phyloP scores from a whole-genome alignment of 495 filamentous ascomycete genomes.

The Parmelia sp. region DNA sequence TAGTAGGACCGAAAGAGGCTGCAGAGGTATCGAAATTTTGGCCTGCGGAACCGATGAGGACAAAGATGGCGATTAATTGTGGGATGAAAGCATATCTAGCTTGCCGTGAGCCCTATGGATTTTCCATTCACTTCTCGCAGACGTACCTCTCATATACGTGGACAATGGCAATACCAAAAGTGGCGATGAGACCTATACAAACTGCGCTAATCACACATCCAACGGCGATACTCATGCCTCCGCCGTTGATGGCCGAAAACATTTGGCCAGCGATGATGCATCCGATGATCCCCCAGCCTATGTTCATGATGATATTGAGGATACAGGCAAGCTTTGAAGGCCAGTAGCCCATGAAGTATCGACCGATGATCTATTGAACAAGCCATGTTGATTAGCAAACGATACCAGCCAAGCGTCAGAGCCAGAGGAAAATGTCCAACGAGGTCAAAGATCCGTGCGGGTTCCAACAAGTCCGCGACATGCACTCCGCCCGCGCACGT shows the following conservation, averaged over 20 bases:
- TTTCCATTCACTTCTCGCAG: background rate
- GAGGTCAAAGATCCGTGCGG: too few species aligned
- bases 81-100: slow-evolving; percentile 56
- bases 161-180: slow-evolving; percentile 67
- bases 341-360: slow-evolving; percentile 74
- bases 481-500: slow-evolving; percentile 16
- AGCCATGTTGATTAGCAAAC: background rate
- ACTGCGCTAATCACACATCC: slow-evolving; percentile 61
- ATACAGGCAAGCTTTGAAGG: slow-evolving; percentile 60
- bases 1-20: slow-evolving; percentile 33
- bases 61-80: slow-evolving; percentile 55
- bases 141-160: slow-evolving; percentile 55
- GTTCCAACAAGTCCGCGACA: background rate
- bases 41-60: slow-evolving; percentile 60
- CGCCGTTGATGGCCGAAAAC: slow-evolving; percentile 49
- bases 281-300: slow-evolving; percentile 61
- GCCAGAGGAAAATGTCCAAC: background rate
- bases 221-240: slow-evolving; percentile 52
- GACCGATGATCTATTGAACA: slow-evolving; percentile 50
- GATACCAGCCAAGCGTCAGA: too few species aligned
- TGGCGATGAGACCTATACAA: slow-evolving; percentile 55
- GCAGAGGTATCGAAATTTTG: slow-evolving; percentile 53
- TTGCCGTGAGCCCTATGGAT: background rate
- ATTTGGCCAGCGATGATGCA: slow-evolving; percentile 48
- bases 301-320: slow-evolving; percentile 60